Evolutionary conservation across 352 stramenopile species (phyloP), one percentile per base, ranked within the genome.

Genomic region (Phytophthora podocarpi): DNA sequence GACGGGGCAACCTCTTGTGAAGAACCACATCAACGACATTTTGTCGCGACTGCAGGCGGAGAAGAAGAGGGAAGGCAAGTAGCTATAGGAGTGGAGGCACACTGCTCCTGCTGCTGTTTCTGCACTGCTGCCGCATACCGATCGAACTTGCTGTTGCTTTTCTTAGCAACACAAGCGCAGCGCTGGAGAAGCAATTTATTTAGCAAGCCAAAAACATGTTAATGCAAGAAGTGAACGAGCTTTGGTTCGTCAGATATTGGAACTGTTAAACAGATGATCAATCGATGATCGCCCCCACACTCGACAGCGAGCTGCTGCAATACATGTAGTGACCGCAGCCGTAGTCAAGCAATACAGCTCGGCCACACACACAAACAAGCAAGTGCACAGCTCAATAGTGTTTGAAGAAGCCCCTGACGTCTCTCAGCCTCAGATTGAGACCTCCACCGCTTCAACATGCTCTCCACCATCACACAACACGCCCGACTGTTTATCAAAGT

Each of bases 1-100:
- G 23, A 88, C 81, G 6, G 84, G 87, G 1, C 87, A 95, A 62
- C 87, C 87, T 15, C 75, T 95, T n/a, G 81, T 95, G 46, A 85
- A 82, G 57, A 90, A 95, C 69, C 85, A 89, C 64, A 95, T 95
- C 45, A 83, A 84, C 48, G 87, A 95, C 56, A 92, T 95, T 53
- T 58, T 95, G 32, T 57, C 76, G 30, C 82, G 85, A 57, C 61
- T 95, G 48, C 76, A 93, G 42, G 60, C 69, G 2, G 82, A 90
- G 47, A 79, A 82, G 43, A 72, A 73, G 42, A 54, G 39, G n/a
- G 53, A 64, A n/a, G 53, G 35, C 50, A 64, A 78, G 56, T 72
- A 60, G 4, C 39, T 53, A n/a, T 7, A 47, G 8, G 28, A 49
- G 23, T 20, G 32, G 37, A 43, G 30, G 4, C 32, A 53, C 16